Evolutionary conservation across 2,329 filamentous ascomycete genomes (phyloP).

Genomic region (Cladosporium austrohemisphaericum): DNA sequence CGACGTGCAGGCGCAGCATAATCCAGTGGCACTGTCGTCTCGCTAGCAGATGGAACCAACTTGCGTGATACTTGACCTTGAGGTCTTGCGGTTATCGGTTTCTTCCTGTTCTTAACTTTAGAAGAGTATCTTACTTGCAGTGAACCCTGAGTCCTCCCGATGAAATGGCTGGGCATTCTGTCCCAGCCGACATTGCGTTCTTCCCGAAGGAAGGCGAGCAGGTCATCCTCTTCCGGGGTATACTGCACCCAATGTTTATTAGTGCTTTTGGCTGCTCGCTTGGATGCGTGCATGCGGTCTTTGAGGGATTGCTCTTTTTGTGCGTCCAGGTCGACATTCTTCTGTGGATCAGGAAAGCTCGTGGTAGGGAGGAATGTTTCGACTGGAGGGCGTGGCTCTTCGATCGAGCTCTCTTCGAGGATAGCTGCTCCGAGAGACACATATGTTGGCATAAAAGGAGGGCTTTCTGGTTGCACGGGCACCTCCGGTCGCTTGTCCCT

Average conservation of each 20-base stretch:
- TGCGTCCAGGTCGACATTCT: background rate
- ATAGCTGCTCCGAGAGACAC: too few species aligned
- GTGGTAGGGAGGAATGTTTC: too few species aligned
- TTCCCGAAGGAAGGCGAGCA: constrained; percentile 42
- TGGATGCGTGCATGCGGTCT: too few species aligned
- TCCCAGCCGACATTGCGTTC: constrained; percentile 36
- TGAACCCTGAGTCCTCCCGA: constrained; percentile 29
- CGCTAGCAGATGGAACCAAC: background rate
- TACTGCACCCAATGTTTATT: constrained; percentile 18
- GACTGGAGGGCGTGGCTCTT: too few species aligned
- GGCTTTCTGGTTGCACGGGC: too few species aligned
- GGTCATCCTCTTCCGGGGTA: constrained; percentile 28
- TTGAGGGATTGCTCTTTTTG: background rate
- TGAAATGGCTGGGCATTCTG: constrained; percentile 35
- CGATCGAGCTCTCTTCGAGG: too few species aligned
- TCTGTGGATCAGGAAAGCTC: too few species aligned
- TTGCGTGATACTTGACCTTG: background rate
- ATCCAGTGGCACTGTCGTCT: background rate
- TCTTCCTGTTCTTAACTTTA: constrained; percentile 13
- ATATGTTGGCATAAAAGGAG: background rate
- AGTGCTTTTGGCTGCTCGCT: background rate
- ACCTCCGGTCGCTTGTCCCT: background rate
- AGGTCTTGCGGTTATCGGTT: background rate
- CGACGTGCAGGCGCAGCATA: background rate
- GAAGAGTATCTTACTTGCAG: constrained; percentile 28